Base-by-base conservation (phyloP, 805 yeast species). In the Monosporozyma siamensis region DNA sequence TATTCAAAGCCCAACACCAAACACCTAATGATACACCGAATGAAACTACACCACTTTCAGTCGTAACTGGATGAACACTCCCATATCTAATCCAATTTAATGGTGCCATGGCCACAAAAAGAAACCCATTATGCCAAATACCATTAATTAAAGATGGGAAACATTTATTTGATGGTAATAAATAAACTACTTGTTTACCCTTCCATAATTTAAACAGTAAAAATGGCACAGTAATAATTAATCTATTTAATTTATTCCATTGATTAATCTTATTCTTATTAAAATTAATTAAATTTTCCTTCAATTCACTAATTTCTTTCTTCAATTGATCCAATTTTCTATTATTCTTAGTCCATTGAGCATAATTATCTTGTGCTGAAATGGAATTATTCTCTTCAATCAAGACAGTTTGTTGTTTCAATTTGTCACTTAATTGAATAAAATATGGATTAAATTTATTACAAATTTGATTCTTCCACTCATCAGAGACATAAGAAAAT, bases 261-360 rank as follows among this genome's bases (percentile, higher is more conserved):
- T 22, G 15, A 31, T 21, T 24, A 17, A 24, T 22, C 15, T 37
- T 36, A 21, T 44, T 6, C 12, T 37, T 32, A 31, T 52, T 44
- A 17, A 44, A 30, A 32, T 46, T 41, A 21, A 38, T 34, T 11
- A 81, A 54, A 9, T 60, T 53, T 34, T 62, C 57, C 40, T 69
- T 71, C 37, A 75, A 50, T 7, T 51, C 44, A 14, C 69, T 72
- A 34, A 82, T 65, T 46, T 82, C 77, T 12, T 62, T 67, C 35
- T 70, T 68, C 39, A 84, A 55, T 45, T 73, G 71, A 49, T 81
- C 88, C 44, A 72, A 65, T 51, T 71, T 74, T 39, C 98, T 74
- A 55, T 87, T 89, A 48, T 89, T 69, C 59, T 87, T 87, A 1
- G 97, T 94, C 97, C 97, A 92, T 55, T 76, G 80, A 23, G 97